A percentile compares a stretch with the other conserved stretches of the same genome.
phyloP scores from a whole-genome alignment of 345 rosid species.

The Syzygium aromaticum region DNA sequence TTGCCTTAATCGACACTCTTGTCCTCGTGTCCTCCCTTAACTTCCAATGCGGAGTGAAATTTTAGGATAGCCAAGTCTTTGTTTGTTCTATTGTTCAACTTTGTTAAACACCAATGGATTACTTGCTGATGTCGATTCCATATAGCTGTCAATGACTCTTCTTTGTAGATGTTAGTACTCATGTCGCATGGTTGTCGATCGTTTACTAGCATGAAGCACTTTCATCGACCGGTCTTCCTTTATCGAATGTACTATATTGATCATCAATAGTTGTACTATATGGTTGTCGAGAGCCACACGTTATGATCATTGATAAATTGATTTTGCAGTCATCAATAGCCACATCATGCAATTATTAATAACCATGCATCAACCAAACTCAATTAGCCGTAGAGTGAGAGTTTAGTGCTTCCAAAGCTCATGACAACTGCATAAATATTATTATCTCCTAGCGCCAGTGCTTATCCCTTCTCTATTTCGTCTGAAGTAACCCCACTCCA shows the following conservation, averaged over 20 bases:
- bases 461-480: background rate
- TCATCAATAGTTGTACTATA: background rate
- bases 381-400: background rate
- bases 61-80: background rate
- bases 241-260: background rate
- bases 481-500: background rate
- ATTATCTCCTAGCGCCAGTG: background rate
- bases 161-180: background rate
- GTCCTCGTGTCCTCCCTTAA: background rate
- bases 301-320: no score
- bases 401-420: background rate
- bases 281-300: background rate
- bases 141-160: background rate
- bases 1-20: background rate
- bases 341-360: background rate
- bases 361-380: background rate
- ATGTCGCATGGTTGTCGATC: background rate
- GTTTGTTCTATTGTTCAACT: background rate
- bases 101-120: no score
- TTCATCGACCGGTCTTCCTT: background rate
- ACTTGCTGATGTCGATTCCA: no score
- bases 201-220: background rate
- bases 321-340: background rate
- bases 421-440: background rate
- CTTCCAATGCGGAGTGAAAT: background rate